These are phyloP conservation scores for Cytospora piceicola DNA, from an alignment of 2,329 filamentous ascomycete genomes.

Conservation along the genomic window DNA sequence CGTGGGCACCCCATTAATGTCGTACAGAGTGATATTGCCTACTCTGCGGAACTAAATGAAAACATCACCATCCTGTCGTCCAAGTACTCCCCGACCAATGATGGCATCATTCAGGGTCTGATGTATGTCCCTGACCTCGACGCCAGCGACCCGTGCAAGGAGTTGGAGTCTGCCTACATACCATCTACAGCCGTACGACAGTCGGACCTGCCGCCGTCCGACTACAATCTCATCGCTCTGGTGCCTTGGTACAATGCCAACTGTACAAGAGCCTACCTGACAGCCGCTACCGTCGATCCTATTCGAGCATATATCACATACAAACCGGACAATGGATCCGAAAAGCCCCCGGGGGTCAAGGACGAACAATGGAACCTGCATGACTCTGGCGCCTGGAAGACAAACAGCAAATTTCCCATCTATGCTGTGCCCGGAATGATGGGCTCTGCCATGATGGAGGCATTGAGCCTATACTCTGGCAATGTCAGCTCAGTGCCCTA, in stretches of 20 bases:
- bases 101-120: conserved; percentile 72
- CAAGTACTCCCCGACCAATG: conserved; percentile 62
- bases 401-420: conserved; percentile 73
- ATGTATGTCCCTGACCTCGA: conserved; percentile 81
- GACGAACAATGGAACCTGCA: conserved; percentile 71
- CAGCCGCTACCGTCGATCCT: conserved; percentile 59
- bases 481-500: conserved; percentile 67
- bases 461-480: conserved; percentile 77
- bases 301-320: conserved; percentile 69
- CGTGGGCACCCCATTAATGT: conserved; percentile 15
- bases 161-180: conserved; percentile 66
- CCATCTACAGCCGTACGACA: conserved; percentile 76
- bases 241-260: conserved; percentile 81
- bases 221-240: conserved; percentile 77
- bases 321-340: conserved; percentile 57
- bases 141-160: conserved; percentile 62
- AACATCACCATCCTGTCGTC: conserved; percentile 79
- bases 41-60: conserved; percentile 52
- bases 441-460: conserved; percentile 70
- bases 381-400: conserved; percentile 73
- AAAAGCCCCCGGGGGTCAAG: conserved; percentile 66
- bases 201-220: conserved; percentile 67
- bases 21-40: conserved; percentile 51
- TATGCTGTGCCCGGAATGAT: conserved; percentile 75
- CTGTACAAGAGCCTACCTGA: conserved; percentile 76